Percentiles rank a stretch among this genome's conserved stretches.
Evolutionary conservation across 2,329 filamentous ascomycete species (phyloP).

Genomic region (Leptographium procerum): DNA sequence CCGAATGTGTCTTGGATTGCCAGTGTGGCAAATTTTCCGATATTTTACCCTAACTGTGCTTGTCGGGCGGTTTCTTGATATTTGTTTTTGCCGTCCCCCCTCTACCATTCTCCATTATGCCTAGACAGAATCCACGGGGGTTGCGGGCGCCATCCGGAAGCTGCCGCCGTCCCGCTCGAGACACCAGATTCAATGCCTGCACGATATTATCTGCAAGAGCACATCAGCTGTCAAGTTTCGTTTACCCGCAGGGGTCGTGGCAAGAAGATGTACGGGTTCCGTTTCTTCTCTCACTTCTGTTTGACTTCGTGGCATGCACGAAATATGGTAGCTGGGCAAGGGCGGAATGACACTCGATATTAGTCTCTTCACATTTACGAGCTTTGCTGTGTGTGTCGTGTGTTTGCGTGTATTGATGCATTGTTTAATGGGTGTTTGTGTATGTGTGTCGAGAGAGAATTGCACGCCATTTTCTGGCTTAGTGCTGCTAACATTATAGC

Average conservation of each 20-base stretch:
- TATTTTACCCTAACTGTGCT: neutral
- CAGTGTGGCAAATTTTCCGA: neutral
- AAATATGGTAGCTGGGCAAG: neutral
- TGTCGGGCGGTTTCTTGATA: neutral
- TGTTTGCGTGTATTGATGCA: too few relatives aligned
- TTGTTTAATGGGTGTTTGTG: too few relatives aligned
- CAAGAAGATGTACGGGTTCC: neutral
- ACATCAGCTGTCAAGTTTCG: neutral
- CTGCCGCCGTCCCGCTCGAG: neutral
- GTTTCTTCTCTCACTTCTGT: neutral
- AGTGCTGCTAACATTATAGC: too few relatives aligned
- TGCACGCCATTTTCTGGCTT: neutral
- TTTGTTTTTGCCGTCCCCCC: neutral
- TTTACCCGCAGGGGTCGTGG: neutral
- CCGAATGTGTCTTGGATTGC: neutral
- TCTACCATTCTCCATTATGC: neutral
- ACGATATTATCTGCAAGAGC: neutral
- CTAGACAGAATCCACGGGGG: neutral
- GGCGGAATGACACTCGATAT: neutral
- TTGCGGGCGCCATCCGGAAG: too few relatives aligned
- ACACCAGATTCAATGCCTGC: neutral
- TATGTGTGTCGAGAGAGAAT: too few relatives aligned
- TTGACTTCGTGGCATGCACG: neutral
- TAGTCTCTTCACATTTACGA: neutral
- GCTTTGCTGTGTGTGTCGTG: too few relatives aligned